Evolutionary conservation across 108 stramenopile genomes (phyloP), one percentile per base, ranked within the genome.

Genomic region (Cyclotella atomus): DNA sequence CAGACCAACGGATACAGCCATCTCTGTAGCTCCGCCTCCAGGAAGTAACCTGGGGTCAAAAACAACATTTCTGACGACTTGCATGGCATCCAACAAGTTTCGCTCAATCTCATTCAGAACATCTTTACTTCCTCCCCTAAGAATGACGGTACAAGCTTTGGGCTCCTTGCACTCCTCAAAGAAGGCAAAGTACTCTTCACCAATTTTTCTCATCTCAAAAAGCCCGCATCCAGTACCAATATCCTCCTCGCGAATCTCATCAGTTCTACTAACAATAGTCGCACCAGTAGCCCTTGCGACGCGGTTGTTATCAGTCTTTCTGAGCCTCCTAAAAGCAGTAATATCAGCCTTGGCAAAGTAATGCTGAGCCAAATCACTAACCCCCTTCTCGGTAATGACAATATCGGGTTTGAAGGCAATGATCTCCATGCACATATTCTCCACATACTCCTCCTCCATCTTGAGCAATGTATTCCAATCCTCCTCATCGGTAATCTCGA

Each of bases 271-370:
- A 5, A 98, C 98, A 83, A 99, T 97, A 32, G 98, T 99, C 10
- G 99, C 99, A 36, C 99, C 98, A 2, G 89, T 89, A 0, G 98
- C 98, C 24, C 95, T 84, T n/a, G 99, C 98, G 32, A 99, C 79
- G 54, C 99, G 97, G 81, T 99, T 99, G 91, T 99, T 99, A 85
- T 99, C 99, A 20, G 97, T 99, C 87, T 99, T 99, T 29, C 99
- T 92, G 67, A 99, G 73, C 34, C 99, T 84, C 28, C 99, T 91
- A 83, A 99, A 98, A 38, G 97, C 98, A 27, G 97, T 96, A 71
- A 99, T 97, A 65, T 95, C 91, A 9, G 97, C 98, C 92, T 99
- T 99, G 83, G 91, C 85, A 71, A 99, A 84, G 85, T 95, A 99
- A 86, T 99, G 99, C 86, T 99, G 98, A 2, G 99, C 99, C 78